Conservation (phyloP, 2,329 filamentous ascomycete genomes). For the Aschersonia sp. region DNA sequence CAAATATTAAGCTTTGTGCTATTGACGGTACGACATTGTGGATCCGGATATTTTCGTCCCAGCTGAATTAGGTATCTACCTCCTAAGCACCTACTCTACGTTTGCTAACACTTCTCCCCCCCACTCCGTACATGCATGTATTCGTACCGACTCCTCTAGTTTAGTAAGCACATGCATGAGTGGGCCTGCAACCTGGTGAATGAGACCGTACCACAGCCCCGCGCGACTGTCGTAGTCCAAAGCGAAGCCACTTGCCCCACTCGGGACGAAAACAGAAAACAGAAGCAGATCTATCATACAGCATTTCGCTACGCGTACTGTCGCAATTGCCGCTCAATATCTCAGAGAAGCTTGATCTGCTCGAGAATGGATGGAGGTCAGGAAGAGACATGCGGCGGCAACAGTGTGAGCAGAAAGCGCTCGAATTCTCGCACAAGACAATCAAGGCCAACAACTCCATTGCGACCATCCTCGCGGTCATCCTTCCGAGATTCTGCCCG, state of each 20-base stretch:
- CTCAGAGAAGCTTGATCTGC: neutral
- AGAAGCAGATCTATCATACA: too few relatives aligned
- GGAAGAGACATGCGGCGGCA: conserved; percentile 4
- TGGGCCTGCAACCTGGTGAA: neutral
- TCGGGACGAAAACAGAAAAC: too few relatives aligned
- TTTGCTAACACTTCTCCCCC: too few relatives aligned
- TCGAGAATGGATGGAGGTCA: neutral
- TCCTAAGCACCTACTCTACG: too few relatives aligned
- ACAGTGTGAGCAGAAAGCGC: conserved; percentile 17
- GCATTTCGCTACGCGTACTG: too few relatives aligned
- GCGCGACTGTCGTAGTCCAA: neutral
- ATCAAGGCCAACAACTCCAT: conserved; percentile 78
- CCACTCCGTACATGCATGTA: too few relatives aligned
- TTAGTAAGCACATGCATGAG: neutral
- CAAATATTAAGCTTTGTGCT: too few relatives aligned
- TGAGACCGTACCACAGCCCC: neutral
- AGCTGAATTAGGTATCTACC: too few relatives aligned
- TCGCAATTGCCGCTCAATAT: neutral
- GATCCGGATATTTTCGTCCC: too few relatives aligned
- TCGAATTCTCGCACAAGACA: conserved; percentile 48
- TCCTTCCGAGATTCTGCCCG: conserved; percentile 69
- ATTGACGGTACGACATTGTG: too few relatives aligned
- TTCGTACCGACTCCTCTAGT: neutral
- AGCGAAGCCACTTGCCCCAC: neutral
- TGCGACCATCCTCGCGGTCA: conserved; percentile 78